A percentile compares a stretch with the other conserved stretches of the same genome.
phyloP scores from a whole-genome alignment of 495 filamentous ascomycete genomes.

The Hyaloscypha hepaticicola region DNA sequence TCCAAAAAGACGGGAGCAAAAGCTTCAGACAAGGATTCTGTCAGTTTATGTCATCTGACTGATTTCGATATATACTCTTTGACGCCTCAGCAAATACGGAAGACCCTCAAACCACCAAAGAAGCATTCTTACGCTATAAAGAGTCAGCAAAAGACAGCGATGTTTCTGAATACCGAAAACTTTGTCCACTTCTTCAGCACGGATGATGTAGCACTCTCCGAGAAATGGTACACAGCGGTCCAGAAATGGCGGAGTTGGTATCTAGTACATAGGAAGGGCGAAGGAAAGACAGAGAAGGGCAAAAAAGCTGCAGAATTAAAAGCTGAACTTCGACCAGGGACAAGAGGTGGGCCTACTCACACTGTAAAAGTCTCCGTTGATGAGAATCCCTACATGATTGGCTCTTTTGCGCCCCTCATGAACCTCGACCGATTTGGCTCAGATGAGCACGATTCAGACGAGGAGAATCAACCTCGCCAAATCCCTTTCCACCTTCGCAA shows the following conservation, averaged over 20 bases:
- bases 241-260: slow-evolving; percentile 91
- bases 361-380: slow-evolving; percentile 32
- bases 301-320: slow-evolving; percentile 14
- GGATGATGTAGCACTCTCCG: slow-evolving; percentile 64
- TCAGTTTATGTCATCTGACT: slow-evolving; percentile 79
- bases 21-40: slow-evolving; percentile 56
- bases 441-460: slow-evolving; percentile 25
- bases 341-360: slow-evolving; percentile 15
- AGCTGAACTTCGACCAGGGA: slow-evolving; percentile 14
- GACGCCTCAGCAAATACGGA: slow-evolving; percentile 57
- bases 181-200: slow-evolving; percentile 91
- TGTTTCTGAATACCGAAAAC: slow-evolving; percentile 79
- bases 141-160: slow-evolving; percentile 84
- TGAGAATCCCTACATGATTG: slow-evolving; percentile 49
- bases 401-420: slow-evolving; percentile 55
- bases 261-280: slow-evolving; percentile 64
- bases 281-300: slow-evolving; percentile 41
- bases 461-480: slow-evolving; percentile 28
- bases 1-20: slow-evolving; percentile 64
- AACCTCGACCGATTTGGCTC: slow-evolving; percentile 49
- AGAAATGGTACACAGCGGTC: slow-evolving; percentile 65
- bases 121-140: slow-evolving; percentile 85
- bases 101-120: slow-evolving; percentile 71
- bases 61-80: slow-evolving; percentile 92
- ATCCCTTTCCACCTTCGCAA: slow-evolving; percentile 32